Conservation (phyloP, 2,329 filamentous ascomycete species). For the Pseudogymnoascus sp. region DNA sequence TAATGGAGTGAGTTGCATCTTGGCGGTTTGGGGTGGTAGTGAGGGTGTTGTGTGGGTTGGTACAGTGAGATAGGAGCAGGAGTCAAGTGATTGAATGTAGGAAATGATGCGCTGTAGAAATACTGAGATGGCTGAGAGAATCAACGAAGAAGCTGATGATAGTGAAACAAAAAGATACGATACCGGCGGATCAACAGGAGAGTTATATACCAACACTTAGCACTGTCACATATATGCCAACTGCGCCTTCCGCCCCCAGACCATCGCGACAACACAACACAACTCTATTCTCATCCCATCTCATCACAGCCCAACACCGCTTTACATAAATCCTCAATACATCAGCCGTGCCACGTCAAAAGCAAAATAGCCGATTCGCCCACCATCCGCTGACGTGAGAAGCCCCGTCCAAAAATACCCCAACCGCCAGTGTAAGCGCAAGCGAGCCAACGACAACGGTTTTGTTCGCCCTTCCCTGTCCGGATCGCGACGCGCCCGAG, state of each 20-base stretch:
- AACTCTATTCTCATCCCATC: constrained; percentile 3
- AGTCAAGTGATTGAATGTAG: constrained; percentile 6
- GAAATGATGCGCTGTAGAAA: constrained; percentile 3
- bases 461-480: not conserved
- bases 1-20: constrained; percentile 30
- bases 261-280: not conserved
- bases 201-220: not conserved
- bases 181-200: not conserved
- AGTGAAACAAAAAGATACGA: not conserved
- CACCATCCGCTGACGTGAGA: not conserved
- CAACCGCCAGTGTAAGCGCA: not conserved
- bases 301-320: not conserved
- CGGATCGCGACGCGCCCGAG: not conserved
- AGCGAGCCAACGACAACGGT: not conserved
- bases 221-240: not conserved
- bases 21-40: constrained; percentile 17
- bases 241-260: not conserved
- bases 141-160: not conserved
- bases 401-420: not conserved
- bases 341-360: not conserved
- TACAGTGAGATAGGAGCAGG: not conserved
- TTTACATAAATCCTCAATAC: not conserved
- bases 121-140: not conserved
- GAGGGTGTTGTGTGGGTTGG: not conserved
- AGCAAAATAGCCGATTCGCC: not conserved